Base-by-base conservation (phyloP, 768 basidiomycete species). In the Asterophora parasitica region DNA sequence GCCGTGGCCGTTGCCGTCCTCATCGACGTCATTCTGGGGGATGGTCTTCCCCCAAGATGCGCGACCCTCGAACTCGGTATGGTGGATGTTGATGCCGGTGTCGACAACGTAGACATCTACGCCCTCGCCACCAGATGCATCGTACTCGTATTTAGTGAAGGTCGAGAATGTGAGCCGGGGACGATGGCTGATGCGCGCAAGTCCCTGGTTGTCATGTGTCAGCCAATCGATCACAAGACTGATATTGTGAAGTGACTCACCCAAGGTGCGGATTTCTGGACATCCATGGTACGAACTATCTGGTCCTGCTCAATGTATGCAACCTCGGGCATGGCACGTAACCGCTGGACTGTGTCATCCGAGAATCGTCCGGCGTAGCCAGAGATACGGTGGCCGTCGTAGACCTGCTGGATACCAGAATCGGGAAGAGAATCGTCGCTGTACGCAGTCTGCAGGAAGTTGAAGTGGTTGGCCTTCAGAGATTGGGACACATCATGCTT, bases 1-100 rank as follows among this genome's bases (percentile, higher is more conserved):
- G 33, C 95, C 96, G 61, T 99, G 96, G 53, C 96, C 96, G 65
- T 98, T 97, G 48, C 82, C 89, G 58, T 98, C 96, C 54, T 80
- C 78, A 58, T 98, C 95, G 4, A 75, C 76, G 55, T 95, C 93
- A 58, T 86, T 81, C 58, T 60, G 42, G 7, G 95, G 92, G 53
- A 98, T 77, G 15, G 96, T 98, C 75, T 83, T 87, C 38, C 95
- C 96, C 96, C 96, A 98, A 10, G 58, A 68, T 1, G 92, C 92
- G 49, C 93, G 90, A 17, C 88, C 92, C 59, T 87, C 82, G 58
- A 98, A 94, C 58, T 97, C 89, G 16, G 71, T 70, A 65, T 98
- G 96, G 8, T 77, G 48, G 52, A 88, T 64, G 72, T 94, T 88
- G 78, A 99, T 88, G 59, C 93, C 92, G 17, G 90, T 92, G 65